Evolutionary conservation across 106 monocot genomes (phyloP).

Genomic region (Apostasia shenzhenica): DNA sequence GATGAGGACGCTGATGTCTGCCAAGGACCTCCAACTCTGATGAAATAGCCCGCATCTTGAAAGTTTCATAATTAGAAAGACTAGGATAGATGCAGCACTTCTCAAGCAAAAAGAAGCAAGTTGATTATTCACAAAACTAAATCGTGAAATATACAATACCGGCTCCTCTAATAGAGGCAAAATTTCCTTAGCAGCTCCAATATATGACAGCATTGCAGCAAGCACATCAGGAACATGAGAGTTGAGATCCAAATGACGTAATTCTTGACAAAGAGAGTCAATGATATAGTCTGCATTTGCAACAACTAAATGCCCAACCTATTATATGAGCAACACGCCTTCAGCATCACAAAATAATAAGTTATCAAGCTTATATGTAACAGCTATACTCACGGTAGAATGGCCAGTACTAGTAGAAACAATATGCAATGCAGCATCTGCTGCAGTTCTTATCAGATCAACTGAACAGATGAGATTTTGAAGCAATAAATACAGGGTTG

Average conservation of each 20-base stretch:
- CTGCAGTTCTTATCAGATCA: slow-evolving; percentile 52
- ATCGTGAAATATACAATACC: slow-evolving; percentile 28
- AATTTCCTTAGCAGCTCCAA: slow-evolving; percentile 87
- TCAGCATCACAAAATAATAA: background rate
- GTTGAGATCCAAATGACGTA: slow-evolving; percentile 88
- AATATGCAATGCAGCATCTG: slow-evolving; percentile 59
- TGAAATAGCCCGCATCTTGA: slow-evolving; percentile 80
- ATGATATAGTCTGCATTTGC: slow-evolving; percentile 94
- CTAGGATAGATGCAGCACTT: background rate
- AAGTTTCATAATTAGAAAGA: slow-evolving; percentile 9
- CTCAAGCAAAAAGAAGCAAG: background rate
- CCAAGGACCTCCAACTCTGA: slow-evolving; percentile 80
- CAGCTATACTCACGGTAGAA: slow-evolving; percentile 40
- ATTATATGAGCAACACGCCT: slow-evolving; percentile 5
- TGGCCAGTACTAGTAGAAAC: slow-evolving; percentile 52
- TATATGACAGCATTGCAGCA: slow-evolving; percentile 85
- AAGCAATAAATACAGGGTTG: slow-evolving; percentile 77
- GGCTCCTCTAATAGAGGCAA: slow-evolving; percentile 91
- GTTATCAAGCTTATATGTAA: background rate
- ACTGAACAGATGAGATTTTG: slow-evolving; percentile 82
- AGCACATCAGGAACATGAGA: slow-evolving; percentile 78
- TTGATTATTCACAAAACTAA: background rate
- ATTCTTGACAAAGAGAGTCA: slow-evolving; percentile 79
- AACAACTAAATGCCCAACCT: slow-evolving; percentile 88
- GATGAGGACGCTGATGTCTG: slow-evolving; percentile 70